A percentile compares a stretch with the other conserved stretches of the same genome.
phyloP scores from a whole-genome alignment of 192 early-diverging fungal species.

The Entophlyctis luteolus region DNA sequence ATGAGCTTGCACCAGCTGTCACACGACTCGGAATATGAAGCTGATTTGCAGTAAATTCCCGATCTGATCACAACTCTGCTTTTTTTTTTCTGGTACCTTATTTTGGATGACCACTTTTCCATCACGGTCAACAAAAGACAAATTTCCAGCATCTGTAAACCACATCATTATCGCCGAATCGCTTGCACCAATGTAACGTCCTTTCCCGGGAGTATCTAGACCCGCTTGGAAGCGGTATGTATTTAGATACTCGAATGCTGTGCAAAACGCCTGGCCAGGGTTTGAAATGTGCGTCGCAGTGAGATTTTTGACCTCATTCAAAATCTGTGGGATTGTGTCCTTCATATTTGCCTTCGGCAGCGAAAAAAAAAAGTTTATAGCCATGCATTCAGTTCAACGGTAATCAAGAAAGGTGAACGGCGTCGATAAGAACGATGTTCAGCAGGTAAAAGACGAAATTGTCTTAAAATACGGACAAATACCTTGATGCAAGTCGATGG shows the following conservation, averaged over 20 bases:
- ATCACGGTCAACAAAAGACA: slow-evolving; percentile 27
- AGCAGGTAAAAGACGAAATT: background rate
- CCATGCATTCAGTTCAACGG: too few species aligned
- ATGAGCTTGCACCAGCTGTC: slow-evolving; percentile 62
- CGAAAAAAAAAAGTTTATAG: slow-evolving; percentile 45
- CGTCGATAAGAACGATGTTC: too few species aligned
- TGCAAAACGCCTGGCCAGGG: slow-evolving; percentile 61
- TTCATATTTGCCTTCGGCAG: slow-evolving; percentile 30
- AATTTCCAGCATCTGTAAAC: slow-evolving; percentile 72
- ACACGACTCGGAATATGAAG: slow-evolving; percentile 64
- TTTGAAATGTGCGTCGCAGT: slow-evolving; percentile 59
- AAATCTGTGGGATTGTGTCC: slow-evolving; percentile 30
- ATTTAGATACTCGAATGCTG: slow-evolving; percentile 67
- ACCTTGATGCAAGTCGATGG: slow-evolving; percentile 50
- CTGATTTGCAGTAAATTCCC: slow-evolving; percentile 30
- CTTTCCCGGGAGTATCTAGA: slow-evolving; percentile 66
- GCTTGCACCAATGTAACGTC: slow-evolving; percentile 61
- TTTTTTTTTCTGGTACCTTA: too few species aligned
- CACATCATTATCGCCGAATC: slow-evolving; percentile 70
- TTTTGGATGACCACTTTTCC: slow-evolving; percentile 24
- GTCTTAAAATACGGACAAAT: too few species aligned
- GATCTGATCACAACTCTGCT: too few species aligned
- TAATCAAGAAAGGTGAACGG: too few species aligned
- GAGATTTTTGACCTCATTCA: slow-evolving; percentile 60
- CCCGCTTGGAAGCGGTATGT: slow-evolving; percentile 58